These are phyloP conservation scores for Albugo candida DNA, from an alignment of 352 stramenopile genomes.

Conservation along the genomic window DNA sequence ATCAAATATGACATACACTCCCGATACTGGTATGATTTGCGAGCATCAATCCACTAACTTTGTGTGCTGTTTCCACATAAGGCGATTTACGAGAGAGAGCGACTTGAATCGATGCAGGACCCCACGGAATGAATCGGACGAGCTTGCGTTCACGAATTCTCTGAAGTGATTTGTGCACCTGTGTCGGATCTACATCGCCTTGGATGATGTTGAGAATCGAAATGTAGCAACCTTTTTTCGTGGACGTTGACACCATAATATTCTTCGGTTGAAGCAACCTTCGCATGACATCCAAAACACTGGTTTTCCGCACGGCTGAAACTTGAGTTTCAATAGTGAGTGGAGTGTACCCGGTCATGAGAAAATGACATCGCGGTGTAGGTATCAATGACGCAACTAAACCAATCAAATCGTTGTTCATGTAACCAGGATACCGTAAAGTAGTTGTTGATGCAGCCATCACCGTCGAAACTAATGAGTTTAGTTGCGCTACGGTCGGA, in stretches of 20 bases:
- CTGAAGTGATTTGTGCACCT: conserved; percentile 97
- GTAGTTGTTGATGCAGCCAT: conserved; percentile 98
- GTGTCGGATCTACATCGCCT: conserved; percentile 94
- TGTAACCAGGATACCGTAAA: conserved; percentile 93
- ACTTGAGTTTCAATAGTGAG: conserved; percentile 87
- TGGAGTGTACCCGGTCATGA: conserved; percentile 99
- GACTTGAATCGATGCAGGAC: conserved; percentile 97
- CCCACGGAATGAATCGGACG: conserved; percentile 97
- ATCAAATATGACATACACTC: conserved; percentile 17
- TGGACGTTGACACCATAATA: conserved; percentile 98
- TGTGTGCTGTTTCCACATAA: conserved; percentile 94
- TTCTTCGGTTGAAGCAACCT: conserved; percentile 93
- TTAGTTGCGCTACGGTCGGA: conserved; percentile 92
- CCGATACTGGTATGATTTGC: conserved; percentile 98
- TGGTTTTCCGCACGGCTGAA: conserved; percentile 92
- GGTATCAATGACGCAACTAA: conserved; percentile 96
- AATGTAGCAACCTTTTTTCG: conserved; percentile 96
- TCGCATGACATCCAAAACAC: conserved; percentile 98
- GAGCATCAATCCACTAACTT: conserved; percentile 96
- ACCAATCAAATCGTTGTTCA: conserved; percentile 99
- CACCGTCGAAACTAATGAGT: conserved; percentile 96
- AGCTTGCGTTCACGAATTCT: conserved; percentile 94
- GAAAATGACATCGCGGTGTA: conserved; percentile 97
- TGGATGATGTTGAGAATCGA: conserved; percentile 99
- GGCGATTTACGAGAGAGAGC: conserved; percentile 93